These are phyloP conservation scores for Chenopodium quinoa DNA, from an alignment of 148 eudicot genomes.

Conservation along the genomic window DNA sequence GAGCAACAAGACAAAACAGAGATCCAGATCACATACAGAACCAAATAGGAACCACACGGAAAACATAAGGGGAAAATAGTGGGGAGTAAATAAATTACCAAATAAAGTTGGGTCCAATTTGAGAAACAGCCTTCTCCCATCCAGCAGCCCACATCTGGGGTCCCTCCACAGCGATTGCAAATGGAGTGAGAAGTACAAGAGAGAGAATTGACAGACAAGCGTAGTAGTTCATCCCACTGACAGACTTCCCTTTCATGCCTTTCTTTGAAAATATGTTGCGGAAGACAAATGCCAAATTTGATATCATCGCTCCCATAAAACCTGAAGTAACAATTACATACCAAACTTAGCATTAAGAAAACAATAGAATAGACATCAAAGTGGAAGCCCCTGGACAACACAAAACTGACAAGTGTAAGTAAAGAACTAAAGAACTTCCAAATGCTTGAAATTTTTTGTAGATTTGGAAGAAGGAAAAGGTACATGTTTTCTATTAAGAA, in stretches of 20 bases:
- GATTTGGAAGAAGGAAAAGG: not conserved
- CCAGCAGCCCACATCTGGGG: conserved; percentile 81
- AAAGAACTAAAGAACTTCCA: not conserved
- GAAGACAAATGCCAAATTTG: conserved; percentile 78
- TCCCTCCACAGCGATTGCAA: conserved; percentile 82
- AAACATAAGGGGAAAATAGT: not conserved
- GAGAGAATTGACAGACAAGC: conserved; percentile 78
- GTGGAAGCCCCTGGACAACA: not conserved
- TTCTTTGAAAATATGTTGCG: conserved; percentile 82
- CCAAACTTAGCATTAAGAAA: conserved; percentile 23
- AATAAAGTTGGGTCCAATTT: conserved; percentile 68
- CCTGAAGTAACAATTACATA: conserved; percentile 42
- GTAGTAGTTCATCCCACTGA: conserved; percentile 86
- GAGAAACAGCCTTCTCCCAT: conserved; percentile 57
- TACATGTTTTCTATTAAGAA: not conserved
- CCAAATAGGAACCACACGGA: conserved; percentile 20
- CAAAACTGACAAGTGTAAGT: not conserved
- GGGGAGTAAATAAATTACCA: conserved; percentile 40
- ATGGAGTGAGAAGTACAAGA: conserved; percentile 64
- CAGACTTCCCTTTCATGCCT: conserved; percentile 88
- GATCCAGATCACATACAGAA: conserved; percentile 10
- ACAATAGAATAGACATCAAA: not conserved
- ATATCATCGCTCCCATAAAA: conserved; percentile 86
- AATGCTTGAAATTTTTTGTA: not conserved
- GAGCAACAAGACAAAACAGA: conserved; percentile 11